Evolutionary conservation across 441 rosid genomes (phyloP).

Genomic region (Syzygium malaccense): DNA sequence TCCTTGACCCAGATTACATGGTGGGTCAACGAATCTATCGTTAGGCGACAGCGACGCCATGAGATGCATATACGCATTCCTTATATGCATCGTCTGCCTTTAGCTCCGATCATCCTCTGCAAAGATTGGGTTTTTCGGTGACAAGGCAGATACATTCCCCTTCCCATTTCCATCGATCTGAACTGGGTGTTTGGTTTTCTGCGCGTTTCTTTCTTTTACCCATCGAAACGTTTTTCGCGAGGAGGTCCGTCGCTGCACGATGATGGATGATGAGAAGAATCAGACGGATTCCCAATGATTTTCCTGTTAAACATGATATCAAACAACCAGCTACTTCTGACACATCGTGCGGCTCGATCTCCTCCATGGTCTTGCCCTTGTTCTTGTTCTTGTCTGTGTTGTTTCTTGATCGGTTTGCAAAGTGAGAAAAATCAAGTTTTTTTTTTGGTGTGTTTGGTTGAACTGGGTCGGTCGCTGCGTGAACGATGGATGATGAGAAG

Average conservation of each 20-base stretch:
- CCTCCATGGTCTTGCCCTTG: neutral
- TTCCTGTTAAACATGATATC: slow-evolving; percentile 14
- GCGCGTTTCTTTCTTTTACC: neutral
- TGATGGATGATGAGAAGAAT: slow-evolving; percentile 39
- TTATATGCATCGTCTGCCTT: slow-evolving; percentile 21
- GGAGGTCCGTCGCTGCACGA: neutral
- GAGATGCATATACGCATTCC: slow-evolving; percentile 3
- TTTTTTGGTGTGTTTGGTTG: neutral
- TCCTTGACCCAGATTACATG: slow-evolving; percentile 11
- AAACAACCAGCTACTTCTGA: slow-evolving; percentile 46
- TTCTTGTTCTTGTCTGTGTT: neutral
- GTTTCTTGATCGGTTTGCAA: neutral
- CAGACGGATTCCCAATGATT: slow-evolving; percentile 74
- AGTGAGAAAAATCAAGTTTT: neutral
- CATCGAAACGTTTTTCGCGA: neutral
- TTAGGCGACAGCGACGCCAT: slow-evolving; percentile 30
- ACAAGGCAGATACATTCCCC: slow-evolving; percentile 37
- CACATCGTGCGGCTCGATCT: neutral
- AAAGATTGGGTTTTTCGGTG: slow-evolving; percentile 24
- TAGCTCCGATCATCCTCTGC: slow-evolving; percentile 36
- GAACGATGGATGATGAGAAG: slow-evolving; percentile 33
- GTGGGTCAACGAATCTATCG: slow-evolving; percentile 48
- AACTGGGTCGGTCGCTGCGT: neutral
- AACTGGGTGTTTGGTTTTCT: neutral
- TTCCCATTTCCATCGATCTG: neutral